Percentiles rank a stretch among this genome's conserved stretches.
Conservation (phyloP, 2,329 filamentous ascomycete genomes). For the Onygena corvina region DNA sequence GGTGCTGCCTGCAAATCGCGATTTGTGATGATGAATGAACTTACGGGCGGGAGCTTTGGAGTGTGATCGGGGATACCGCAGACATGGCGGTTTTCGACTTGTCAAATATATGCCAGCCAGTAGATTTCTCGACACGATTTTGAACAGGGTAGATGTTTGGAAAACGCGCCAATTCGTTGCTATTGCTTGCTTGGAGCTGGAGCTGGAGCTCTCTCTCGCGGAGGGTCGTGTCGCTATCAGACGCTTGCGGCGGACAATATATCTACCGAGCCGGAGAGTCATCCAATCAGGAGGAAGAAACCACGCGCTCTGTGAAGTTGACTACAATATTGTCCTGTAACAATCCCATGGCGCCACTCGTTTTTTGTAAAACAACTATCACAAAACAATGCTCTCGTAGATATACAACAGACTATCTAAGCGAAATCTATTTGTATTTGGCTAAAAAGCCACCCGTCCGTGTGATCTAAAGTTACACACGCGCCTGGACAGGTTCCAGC, state of each 20-base stretch:
- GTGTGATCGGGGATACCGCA: slow-evolving; percentile 62
- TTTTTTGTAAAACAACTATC: neutral
- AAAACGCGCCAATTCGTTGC: neutral
- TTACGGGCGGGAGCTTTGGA: slow-evolving; percentile 62
- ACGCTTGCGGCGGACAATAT: neutral
- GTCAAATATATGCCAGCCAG: neutral
- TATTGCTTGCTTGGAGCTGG: neutral
- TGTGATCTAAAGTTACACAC: too few relatives aligned
- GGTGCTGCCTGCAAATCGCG: too few relatives aligned
- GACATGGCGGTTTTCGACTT: slow-evolving; percentile 49
- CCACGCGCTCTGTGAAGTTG: too few relatives aligned
- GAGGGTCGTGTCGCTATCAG: slow-evolving; percentile 3
- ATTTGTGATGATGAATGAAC: slow-evolving; percentile 20
- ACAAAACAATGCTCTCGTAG: neutral
- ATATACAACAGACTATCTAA: slow-evolving; percentile 2
- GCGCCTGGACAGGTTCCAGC: too few relatives aligned
- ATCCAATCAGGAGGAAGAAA: too few relatives aligned
- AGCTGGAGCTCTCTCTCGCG: slow-evolving; percentile 28
- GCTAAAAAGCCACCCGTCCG: too few relatives aligned
- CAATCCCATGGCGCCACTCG: neutral
- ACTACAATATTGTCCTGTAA: too few relatives aligned
- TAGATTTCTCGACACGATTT: neutral
- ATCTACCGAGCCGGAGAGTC: too few relatives aligned
- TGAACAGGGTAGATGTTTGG: neutral
- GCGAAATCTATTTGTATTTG: neutral